A percentile compares a stretch with the other conserved stretches of the same genome.
These are phyloP conservation scores for Lipomyces chichibuensis DNA, from an alignment of 805 yeast species.

Conservation along the genomic window DNA sequence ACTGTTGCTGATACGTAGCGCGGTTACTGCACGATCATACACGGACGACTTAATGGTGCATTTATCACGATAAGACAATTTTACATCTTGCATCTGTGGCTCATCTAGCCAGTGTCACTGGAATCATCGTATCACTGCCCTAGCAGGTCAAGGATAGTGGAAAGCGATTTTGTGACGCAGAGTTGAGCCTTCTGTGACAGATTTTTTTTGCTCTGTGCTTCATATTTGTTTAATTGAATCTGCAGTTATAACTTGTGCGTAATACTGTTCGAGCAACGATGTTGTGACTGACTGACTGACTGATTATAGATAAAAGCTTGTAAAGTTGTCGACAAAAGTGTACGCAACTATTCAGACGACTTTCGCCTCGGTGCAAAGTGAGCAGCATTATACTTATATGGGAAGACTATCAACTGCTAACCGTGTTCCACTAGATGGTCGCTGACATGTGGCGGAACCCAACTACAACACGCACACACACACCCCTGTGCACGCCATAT, in stretches of 20 bases:
- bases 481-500: slow-evolving; percentile 26
- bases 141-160: not conserved
- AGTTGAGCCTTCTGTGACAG: not conserved
- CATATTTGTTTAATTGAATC: not conserved
- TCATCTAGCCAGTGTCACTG: not conserved
- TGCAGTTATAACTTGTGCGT: not conserved
- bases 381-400: not conserved
- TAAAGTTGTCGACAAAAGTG: not conserved
- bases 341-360: not conserved
- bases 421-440: not conserved
- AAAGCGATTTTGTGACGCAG: not conserved
- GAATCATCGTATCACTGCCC: not conserved
- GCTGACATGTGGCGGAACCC: slow-evolving; percentile 32
- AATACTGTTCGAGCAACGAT: not conserved
- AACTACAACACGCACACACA: slow-evolving; percentile 22
- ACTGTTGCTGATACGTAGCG: not conserved
- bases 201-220: not conserved
- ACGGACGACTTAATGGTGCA: not conserved
- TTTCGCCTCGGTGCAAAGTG: not conserved
- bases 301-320: not conserved
- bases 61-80: not conserved
- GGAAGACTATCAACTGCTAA: not conserved
- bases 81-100: not conserved
- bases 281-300: not conserved
- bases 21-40: not conserved